phyloP scores from a whole-genome alignment of 2,329 filamentous ascomycete species.

The Trichoderma afroharzianum region DNA sequence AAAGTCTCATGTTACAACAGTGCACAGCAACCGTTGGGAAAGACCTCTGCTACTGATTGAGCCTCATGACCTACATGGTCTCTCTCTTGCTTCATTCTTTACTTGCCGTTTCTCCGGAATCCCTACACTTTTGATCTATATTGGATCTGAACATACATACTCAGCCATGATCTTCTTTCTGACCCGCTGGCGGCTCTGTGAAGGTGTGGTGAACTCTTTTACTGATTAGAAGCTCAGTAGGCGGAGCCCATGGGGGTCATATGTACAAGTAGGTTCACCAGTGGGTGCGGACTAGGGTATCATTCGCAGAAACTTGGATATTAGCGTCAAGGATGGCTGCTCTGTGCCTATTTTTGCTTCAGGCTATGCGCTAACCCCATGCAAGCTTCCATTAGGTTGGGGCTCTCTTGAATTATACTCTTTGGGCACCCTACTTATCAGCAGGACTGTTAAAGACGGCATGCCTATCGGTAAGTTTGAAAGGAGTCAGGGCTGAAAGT shows the following conservation, averaged over 20 bases:
- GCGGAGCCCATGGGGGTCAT: not conserved
- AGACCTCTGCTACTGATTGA: not conserved
- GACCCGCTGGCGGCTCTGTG: not conserved
- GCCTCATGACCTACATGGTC: not conserved
- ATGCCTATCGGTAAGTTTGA: not conserved
- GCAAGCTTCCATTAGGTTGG: not conserved
- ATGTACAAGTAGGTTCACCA: not conserved
- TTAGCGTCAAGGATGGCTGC: not conserved
- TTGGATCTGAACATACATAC: not conserved
- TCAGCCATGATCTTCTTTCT: not conserved
- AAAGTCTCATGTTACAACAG: not conserved
- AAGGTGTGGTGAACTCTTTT: not conserved
- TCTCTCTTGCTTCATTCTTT: not conserved
- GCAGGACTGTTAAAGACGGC: not conserved
- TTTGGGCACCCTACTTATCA: not conserved
- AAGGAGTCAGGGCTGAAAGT: not conserved
- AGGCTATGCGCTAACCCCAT: slow-evolving; percentile 5
- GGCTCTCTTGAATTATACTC: not conserved
- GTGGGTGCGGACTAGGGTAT: not conserved
- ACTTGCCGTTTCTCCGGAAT: not conserved
- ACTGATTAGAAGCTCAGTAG: not conserved
- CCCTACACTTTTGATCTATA: not conserved
- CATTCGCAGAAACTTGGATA: not conserved
- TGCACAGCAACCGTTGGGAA: not conserved
- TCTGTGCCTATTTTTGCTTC: slow-evolving; percentile 7